Conservation (phyloP, 345 rosid species). For the Brassica nigra region DNA sequence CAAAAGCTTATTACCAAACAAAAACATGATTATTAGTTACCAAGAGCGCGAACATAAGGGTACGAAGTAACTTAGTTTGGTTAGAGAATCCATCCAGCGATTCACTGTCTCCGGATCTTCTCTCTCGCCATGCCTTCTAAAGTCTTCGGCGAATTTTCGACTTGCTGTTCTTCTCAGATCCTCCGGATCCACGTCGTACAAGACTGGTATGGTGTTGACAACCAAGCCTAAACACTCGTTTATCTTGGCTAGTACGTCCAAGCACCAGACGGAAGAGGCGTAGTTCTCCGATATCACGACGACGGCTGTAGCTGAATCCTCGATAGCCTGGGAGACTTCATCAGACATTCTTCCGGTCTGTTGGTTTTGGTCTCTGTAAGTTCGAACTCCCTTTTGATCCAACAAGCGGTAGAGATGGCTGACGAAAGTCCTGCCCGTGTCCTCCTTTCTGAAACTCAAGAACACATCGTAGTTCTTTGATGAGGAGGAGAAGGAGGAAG, state of each 20-base stretch:
- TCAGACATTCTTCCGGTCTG: background rate
- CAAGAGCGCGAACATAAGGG: no score
- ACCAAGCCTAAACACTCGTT: no score
- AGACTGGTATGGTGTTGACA: background rate
- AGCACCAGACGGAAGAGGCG: no score
- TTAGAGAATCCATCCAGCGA: no score
- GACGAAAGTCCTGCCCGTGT: background rate
- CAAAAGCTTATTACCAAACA: no score
- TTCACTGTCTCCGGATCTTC: no score
- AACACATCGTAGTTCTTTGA: background rate
- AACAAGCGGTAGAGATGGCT: background rate
- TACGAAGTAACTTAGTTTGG: background rate
- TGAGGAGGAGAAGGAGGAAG: background rate
- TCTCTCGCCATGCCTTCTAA: no score
- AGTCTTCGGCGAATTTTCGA: background rate
- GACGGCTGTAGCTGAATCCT: no score
- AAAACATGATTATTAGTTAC: no score
- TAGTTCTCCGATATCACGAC: no score
- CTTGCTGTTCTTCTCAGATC: background rate
- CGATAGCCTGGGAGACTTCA: no score
- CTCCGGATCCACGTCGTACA: background rate
- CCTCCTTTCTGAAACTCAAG: background rate
- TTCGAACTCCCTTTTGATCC: background rate
- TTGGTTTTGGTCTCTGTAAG: background rate
- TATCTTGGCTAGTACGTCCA: no score